These are phyloP conservation scores for Meyerozyma athensensis DNA, from an alignment of 1,139 yeast genomes.

Conservation along the genomic window DNA sequence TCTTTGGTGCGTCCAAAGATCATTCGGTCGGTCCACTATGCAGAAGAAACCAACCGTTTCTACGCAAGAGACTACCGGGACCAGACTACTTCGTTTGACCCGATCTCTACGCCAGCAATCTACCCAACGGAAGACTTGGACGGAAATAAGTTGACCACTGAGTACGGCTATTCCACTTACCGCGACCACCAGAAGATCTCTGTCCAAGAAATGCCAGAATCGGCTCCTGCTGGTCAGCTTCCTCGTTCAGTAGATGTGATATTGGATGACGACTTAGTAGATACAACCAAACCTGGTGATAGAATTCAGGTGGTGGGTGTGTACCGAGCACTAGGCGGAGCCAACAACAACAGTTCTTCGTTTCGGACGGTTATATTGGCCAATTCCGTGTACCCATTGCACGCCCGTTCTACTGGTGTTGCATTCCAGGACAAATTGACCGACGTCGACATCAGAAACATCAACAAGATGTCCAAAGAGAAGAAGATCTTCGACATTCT, in stretches of 20 bases:
- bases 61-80: constrained; percentile 92
- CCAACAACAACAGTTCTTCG: constrained; percentile 54
- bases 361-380: constrained; percentile 81
- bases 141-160: constrained; percentile 83
- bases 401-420: constrained; percentile 84
- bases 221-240: constrained; percentile 96
- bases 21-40: constrained; percentile 88
- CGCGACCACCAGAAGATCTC: constrained; percentile 92
- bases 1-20: constrained; percentile 92
- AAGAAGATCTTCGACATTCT: constrained; percentile 72
- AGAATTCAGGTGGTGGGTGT: constrained; percentile 93
- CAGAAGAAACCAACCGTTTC: constrained; percentile 77
- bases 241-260: constrained; percentile 91
- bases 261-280: constrained; percentile 92
- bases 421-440: constrained; percentile 72
- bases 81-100: constrained; percentile 86
- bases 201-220: constrained; percentile 97
- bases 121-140: constrained; percentile 93
- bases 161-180: constrained; percentile 89
- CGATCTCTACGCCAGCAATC: constrained; percentile 77
- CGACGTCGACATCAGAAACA: constrained; percentile 81
- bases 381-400: constrained; percentile 83
- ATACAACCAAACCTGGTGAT: constrained; percentile 91
- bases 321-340: constrained; percentile 84
- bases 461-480: constrained; percentile 66